Base-by-base conservation (phyloP, 331 rosid genomes). In the Quercus lobata region DNA sequence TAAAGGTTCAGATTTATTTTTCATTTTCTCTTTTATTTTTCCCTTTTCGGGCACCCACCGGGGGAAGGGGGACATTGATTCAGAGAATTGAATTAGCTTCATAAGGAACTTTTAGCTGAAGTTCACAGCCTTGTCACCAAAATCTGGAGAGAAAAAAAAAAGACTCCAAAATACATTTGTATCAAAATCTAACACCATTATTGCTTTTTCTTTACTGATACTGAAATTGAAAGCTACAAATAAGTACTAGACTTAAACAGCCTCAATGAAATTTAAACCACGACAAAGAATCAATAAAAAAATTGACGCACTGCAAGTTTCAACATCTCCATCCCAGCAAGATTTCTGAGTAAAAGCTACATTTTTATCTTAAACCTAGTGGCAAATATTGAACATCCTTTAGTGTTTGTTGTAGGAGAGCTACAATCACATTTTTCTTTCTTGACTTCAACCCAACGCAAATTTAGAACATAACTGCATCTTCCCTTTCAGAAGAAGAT, bases 311-410 rank as follows among this genome's bases (percentile, higher is more conserved):
- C 85, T 85, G 86, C 88, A 88, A 81, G 93, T 84, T 86, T 86
- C 85, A 87, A 88, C 89, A 86, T 86, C 87, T 85, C 84, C 81
- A 88, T 86, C 92, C 94, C 92, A 91, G 89, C 90, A 87, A 77
- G 86, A 90, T 83, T 83, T 77, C 81, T 74, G 87, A 79, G 83
- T 78, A 77, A 82, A 80, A 86, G 87, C 92, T 90, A 91, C 90
- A 84, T 84, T 87, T 87, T 86, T 54, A 90, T 62, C 94, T 88
- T 84, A 87, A 91, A 85, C 97, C 96, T 89, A 87, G 82, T 80
- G 93, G 91, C 93, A 95, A 92, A 93, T 88, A 91, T 88, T 84
- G 91, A 91, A 90, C 96, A 92, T 88, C 88, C 88, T 88, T 82
- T 89, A 84, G 94, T 85, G 87, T 84, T 86, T 92, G 87, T 88